Evolutionary conservation across 2,329 filamentous ascomycete genomes (phyloP).

Genomic region (Raffaelea arxii): DNA sequence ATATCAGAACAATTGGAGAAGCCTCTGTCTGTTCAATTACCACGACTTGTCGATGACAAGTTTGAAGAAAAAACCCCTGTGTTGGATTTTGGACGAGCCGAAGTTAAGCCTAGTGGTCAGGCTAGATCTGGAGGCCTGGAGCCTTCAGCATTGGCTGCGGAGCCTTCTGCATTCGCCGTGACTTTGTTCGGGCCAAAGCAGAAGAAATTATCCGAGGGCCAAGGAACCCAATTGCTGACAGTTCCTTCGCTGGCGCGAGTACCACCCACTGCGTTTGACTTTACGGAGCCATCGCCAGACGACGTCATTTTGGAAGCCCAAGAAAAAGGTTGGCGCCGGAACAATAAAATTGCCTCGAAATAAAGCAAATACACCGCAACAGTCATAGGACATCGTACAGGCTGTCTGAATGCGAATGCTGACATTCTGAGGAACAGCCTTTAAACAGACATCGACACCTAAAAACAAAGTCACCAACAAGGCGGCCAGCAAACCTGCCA

Average conservation of each 20-base stretch:
- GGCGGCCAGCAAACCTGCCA: conserved; percentile 18
- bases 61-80: no score
- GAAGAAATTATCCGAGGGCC: conserved; percentile 11
- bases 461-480: conserved; percentile 28
- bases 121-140: no score
- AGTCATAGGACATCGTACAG: neutral
- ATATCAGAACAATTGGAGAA: no score
- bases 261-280: conserved; percentile 38
- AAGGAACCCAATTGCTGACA: conserved; percentile 22
- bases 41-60: no score
- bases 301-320: conserved; percentile 82
- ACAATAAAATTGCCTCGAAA: conserved; percentile 40
- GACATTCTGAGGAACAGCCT: conserved; percentile 34
- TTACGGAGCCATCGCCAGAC: conserved; percentile 82
- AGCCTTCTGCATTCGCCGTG: conserved; percentile 48
- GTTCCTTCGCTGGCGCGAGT: conserved; percentile 42
- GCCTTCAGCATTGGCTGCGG: conserved; percentile 15
- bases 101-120: no score
- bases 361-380: conserved; percentile 23
- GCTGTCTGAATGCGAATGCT: no score
- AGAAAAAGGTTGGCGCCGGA: conserved; percentile 69
- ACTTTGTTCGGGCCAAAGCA: conserved; percentile 37
- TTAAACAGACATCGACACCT: conserved; percentile 31
- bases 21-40: no score
- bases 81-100: no score